Conservation (phyloP, 768 basidiomycete genomes). For the Suillus bovinus region DNA sequence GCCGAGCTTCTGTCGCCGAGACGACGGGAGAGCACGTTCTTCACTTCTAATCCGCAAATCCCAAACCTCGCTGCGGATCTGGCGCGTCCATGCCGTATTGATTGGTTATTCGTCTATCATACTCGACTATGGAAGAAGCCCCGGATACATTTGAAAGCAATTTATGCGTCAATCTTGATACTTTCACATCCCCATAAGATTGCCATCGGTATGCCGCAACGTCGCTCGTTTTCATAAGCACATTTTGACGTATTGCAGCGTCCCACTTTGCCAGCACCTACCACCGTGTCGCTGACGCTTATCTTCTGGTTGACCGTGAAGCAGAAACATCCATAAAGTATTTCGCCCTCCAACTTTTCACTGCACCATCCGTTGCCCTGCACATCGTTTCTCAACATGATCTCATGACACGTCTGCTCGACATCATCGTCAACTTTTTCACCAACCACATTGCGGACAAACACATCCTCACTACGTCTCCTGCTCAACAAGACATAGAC, state of each 20-base stretch:
- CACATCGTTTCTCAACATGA: conserved; percentile 75
- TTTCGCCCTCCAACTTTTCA: conserved; percentile 90
- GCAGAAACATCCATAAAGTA: conserved; percentile 95
- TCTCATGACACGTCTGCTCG: conserved; percentile 74
- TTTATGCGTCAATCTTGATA: conserved; percentile 74
- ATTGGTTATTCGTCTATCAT: conserved; percentile 80
- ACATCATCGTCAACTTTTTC: conserved; percentile 89
- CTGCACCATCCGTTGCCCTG: conserved; percentile 80
- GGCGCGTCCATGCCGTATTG: conserved; percentile 60
- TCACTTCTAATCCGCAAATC: conserved; percentile 38
- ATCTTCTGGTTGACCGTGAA: conserved; percentile 90
- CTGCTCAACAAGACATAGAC: conserved; percentile 51
- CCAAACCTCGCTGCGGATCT: conserved; percentile 41
- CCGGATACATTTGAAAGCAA: conserved; percentile 75
- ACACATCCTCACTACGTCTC: conserved; percentile 46
- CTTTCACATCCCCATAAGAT: conserved; percentile 77
- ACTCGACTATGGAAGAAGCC: conserved; percentile 85
- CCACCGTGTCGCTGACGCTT: conserved; percentile 84
- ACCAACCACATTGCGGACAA: conserved; percentile 84
- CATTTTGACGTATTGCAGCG: conserved; percentile 44
- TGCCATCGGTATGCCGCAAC: conserved; percentile 62
- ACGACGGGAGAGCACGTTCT: conserved; percentile 49
- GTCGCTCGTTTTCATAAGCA: background rate
- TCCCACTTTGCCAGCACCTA: conserved; percentile 85
- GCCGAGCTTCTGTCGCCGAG: conserved; percentile 66